Evolutionary conservation across 192 early-diverging fungal species (phyloP).

Genomic region (Entomortierella beljakovae): DNA sequence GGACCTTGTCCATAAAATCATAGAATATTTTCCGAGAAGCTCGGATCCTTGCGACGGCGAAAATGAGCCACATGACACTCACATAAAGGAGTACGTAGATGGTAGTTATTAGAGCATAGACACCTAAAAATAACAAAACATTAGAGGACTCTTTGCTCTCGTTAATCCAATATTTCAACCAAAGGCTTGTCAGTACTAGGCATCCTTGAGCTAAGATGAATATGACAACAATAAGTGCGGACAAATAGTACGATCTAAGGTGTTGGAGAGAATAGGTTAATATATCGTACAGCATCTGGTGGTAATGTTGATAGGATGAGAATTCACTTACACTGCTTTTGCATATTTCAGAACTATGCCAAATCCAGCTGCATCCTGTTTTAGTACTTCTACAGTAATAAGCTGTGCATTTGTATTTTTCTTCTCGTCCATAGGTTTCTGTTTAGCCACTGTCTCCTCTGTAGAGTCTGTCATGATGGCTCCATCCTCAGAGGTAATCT

Average conservation of each 20-base stretch:
- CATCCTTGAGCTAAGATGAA: conserved; percentile 59
- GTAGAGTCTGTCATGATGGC: neutral
- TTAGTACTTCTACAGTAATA: conserved; percentile 14
- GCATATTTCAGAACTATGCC: conserved; percentile 40
- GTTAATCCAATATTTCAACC: conserved; percentile 70
- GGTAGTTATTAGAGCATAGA: conserved; percentile 16
- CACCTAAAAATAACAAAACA: conserved; percentile 21
- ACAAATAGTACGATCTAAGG: conserved; percentile 28
- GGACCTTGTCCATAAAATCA: conserved; percentile 70
- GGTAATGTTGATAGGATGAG: conserved; percentile 14
- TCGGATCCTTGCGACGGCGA: conserved; percentile 56
- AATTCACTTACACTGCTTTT: conserved; percentile 18
- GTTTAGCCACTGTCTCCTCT: neutral
- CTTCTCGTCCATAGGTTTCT: conserved; percentile 18
- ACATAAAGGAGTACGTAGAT: conserved; percentile 37
- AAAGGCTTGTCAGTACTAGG: conserved; percentile 63
- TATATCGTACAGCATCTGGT: conserved; percentile 46
- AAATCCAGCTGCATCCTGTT: conserved; percentile 14
- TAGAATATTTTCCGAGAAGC: conserved; percentile 69
- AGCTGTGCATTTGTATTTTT: conserved; percentile 49
- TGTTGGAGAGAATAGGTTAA: neutral
- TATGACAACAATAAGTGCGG: conserved; percentile 60
- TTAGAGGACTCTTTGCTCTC: conserved; percentile 43
- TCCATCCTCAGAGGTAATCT: conserved; percentile 1
- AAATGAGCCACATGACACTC: conserved; percentile 21